Base-by-base conservation (phyloP, 2,329 filamentous ascomycete species). In the Aspergillus transmontanensis region DNA sequence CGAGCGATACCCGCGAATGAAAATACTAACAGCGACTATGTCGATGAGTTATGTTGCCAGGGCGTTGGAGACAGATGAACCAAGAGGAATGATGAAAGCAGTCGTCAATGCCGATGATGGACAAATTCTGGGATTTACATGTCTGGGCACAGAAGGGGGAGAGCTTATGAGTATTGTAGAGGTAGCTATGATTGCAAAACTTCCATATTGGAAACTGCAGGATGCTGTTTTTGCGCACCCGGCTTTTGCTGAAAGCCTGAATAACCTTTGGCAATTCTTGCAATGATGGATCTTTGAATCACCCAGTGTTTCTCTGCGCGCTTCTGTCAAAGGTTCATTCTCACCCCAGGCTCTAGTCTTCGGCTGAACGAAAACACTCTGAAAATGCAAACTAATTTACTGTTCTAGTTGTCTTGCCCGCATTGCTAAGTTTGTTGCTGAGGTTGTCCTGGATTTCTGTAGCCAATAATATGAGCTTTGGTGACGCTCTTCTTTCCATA, bases 131-230 rank as follows among this genome's bases (percentile, higher is more conserved):
- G 57, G 57, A 10, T 63, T 60, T 48, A 56, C 57, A 6, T 60
- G 57, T 30, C 36, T 63, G 7, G 57, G 61, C 6, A 45, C 53
- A 14, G 61, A 63, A 45, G 61, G 61, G 1, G 61, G 61, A 23
- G 61, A 63, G 43, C 21, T 63, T 51, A 57, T 63, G 61, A 60
- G 61, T 57, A 30, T 60, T 4, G 57, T 63, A 21, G 36, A 63
- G 41, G 43, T 56, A 28, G 57, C 61, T 4, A 63, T 63, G 57
- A 19, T 60, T 21, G 61, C 48, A 6, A 39, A 60, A n/a, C 28
- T 63, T 16, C 43, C 43, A 11, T 63, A 60, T 53, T 28, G 57
- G 21, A 51, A 60, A 21, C 1, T 51, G 10, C 48, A 51, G 12
- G 19, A 51, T n/a, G 48, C 48, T 12, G 16, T 51, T 4, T 51